Evolutionary conservation across 345 rosid species (phyloP).

Genomic region (Lumnitzera racemosa): DNA sequence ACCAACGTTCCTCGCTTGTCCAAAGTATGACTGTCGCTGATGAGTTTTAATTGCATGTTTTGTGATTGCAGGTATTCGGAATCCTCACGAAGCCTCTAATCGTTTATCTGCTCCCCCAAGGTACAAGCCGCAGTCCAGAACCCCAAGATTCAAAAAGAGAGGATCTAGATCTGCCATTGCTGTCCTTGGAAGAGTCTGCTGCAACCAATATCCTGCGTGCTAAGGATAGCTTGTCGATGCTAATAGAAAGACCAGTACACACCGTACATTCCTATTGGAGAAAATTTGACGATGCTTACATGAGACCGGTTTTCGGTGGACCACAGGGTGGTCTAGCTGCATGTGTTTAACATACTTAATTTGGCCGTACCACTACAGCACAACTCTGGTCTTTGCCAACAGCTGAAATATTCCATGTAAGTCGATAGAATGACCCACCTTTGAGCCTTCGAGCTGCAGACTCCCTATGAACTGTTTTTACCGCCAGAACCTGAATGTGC

Average conservation of each 20-base stretch:
- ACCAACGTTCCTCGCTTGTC: too few species aligned
- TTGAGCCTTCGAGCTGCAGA: too few species aligned
- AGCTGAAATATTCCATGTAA: too few species aligned
- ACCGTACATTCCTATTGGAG: constrained; percentile 86
- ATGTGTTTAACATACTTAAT: constrained; percentile 16
- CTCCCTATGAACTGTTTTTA: too few species aligned
- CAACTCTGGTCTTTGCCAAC: too few species aligned
- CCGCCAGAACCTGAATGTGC: too few species aligned
- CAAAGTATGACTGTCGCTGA: background rate
- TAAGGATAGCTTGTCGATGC: constrained; percentile 62
- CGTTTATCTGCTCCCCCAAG: constrained; percentile 41
- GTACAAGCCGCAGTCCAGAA: background rate
- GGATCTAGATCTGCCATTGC: constrained; percentile 51
- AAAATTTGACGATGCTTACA: constrained; percentile 65
- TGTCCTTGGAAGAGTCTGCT: constrained; percentile 61
- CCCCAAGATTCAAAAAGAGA: constrained; percentile 30
- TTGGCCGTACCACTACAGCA: too few species aligned
- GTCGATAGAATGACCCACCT: too few species aligned
- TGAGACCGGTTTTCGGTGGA: constrained; percentile 91
- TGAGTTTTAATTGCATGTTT: background rate
- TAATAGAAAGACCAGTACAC: constrained; percentile 68
- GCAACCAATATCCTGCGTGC: constrained; percentile 61
- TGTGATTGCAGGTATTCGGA: constrained; percentile 62
- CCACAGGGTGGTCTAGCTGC: constrained; percentile 28
- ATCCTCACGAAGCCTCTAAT: constrained; percentile 80